Conservation (phyloP, 1,284 basidiomycete species). For the Puccinia hordei region DNA sequence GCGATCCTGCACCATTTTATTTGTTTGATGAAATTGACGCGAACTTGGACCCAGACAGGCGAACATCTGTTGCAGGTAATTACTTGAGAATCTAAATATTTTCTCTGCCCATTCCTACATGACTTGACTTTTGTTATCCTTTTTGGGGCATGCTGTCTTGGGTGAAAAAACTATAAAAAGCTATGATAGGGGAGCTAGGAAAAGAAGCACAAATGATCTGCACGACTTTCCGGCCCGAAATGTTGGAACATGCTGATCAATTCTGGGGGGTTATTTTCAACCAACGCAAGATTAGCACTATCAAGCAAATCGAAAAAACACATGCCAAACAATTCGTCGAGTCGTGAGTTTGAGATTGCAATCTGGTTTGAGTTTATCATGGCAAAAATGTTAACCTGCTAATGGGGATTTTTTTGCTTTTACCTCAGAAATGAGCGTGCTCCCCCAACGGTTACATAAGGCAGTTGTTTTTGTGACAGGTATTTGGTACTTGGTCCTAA, state of each 20-base stretch:
- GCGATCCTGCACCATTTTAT: conserved; percentile 98
- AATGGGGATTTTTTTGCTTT: background rate
- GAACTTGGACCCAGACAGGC: conserved; percentile 95
- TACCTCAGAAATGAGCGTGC: conserved; percentile 40
- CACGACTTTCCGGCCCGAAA: conserved; percentile 96
- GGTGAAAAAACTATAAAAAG: conserved; percentile 3
- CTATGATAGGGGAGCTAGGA: conserved; percentile 90
- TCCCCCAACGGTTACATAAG: conserved; percentile 25
- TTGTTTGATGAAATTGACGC: conserved; percentile 99
- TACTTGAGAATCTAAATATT: background rate
- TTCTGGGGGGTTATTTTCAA: conserved; percentile 99
- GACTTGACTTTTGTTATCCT: background rate
- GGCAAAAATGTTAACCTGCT: background rate
- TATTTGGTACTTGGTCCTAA: background rate
- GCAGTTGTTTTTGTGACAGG: background rate
- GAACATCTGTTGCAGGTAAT: conserved; percentile 80
- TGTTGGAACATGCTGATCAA: conserved; percentile 90
- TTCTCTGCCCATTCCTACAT: background rate
- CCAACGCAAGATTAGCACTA: conserved; percentile 74
- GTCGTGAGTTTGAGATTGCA: conserved; percentile 29
- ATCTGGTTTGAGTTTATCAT: conserved; percentile 7
- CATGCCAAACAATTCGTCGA: conserved; percentile 51
- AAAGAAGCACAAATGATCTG: conserved; percentile 93
- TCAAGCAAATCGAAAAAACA: conserved; percentile 47
- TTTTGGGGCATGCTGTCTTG: background rate